These are phyloP conservation scores for Neckera pumila DNA, from an alignment of 225 moss, liverwort and hornwort species.

Conservation along the genomic window DNA sequence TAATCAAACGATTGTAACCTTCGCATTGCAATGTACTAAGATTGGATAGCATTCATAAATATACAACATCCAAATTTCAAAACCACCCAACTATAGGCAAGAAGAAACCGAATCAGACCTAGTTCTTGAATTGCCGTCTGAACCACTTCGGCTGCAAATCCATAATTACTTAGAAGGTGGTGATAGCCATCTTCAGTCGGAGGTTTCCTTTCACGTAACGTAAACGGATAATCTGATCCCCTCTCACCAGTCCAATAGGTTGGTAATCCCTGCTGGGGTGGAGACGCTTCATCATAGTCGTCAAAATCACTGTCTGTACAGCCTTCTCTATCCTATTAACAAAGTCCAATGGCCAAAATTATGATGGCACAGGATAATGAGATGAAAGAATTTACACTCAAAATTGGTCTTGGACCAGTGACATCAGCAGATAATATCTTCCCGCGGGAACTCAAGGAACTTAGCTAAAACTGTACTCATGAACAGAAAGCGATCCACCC, in stretches of 20 bases:
- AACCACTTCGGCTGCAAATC: conserved; percentile 10
- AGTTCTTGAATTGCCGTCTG: conserved; percentile 27
- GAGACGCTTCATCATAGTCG: neutral
- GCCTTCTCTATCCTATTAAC: conserved; percentile 9
- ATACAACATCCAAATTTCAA: neutral
- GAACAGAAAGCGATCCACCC: conserved; percentile 6
- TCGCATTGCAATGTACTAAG: neutral
- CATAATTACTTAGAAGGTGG: conserved; percentile 5
- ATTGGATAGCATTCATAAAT: neutral
- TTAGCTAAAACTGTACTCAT: neutral
- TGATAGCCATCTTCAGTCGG: neutral
- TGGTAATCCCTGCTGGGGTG: neutral
- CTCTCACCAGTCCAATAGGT: neutral
- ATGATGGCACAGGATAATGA: neutral
- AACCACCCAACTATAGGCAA: neutral
- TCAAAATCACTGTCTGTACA: conserved; percentile 4
- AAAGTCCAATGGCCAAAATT: neutral
- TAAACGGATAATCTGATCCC: neutral
- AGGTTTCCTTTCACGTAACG: neutral
- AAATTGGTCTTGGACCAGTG: neutral
- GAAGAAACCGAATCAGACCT: conserved; percentile 1
- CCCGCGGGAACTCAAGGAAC: neutral
- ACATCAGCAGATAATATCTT: neutral
- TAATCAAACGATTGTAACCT: neutral
- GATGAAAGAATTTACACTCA: neutral